These are phyloP conservation scores for Cunninghamia lanceolata DNA, from an alignment of 75 land plant genomes.

Conservation along the genomic window DNA sequence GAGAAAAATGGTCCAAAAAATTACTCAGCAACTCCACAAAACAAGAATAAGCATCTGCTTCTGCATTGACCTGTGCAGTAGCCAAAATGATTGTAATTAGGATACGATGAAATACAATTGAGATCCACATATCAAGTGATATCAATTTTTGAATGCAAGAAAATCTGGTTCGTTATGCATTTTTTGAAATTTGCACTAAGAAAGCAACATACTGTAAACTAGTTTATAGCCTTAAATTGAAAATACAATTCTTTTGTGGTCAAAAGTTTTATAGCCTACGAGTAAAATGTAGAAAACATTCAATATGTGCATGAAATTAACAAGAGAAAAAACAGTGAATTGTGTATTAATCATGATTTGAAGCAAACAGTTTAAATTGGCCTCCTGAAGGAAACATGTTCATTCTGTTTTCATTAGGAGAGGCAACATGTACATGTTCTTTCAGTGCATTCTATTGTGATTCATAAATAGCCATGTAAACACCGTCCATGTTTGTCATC, in stretches of 20 bases:
- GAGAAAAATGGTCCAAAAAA: constrained; percentile 80
- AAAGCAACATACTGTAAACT: neutral
- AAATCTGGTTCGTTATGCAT: neutral
- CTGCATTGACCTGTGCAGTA: constrained; percentile 63
- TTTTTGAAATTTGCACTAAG: neutral
- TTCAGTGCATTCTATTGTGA: neutral
- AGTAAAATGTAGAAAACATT: neutral
- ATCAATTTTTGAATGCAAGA: neutral
- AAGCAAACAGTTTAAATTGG: too few species aligned
- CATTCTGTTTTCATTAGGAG: neutral
- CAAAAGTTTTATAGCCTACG: neutral
- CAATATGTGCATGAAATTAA: neutral
- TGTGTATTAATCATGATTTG: too few species aligned
- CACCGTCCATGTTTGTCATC: neutral
- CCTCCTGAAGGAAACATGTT: neutral
- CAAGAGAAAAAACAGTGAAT: too few species aligned
- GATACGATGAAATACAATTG: neutral
- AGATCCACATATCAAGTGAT: neutral
- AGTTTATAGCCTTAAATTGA: constrained; percentile 2
- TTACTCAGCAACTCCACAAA: constrained; percentile 81
- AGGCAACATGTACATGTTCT: neutral
- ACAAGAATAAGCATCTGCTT: constrained; percentile 82
- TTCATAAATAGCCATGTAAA: neutral
- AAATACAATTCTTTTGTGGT: neutral
- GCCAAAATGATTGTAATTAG: neutral